Conservation (phyloP, 2,329 filamentous ascomycete genomes). For the Penicillium palitans region DNA sequence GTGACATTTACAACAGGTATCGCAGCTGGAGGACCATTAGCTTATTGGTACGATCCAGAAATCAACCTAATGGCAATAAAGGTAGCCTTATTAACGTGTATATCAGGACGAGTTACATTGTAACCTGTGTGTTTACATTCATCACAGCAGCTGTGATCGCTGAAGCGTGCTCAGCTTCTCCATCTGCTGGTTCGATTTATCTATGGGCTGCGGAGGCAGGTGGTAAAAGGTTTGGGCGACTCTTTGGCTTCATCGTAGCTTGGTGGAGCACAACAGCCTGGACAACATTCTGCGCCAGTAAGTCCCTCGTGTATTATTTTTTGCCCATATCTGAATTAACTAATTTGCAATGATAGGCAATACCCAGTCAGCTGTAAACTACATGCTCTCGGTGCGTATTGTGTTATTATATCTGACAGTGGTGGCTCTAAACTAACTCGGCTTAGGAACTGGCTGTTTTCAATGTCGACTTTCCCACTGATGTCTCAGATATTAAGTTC, state of each 20-base stretch:
- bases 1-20: conserved; percentile 63
- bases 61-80: neutral
- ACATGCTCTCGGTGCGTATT: conserved; percentile 51
- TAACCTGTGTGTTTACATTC: conserved; percentile 61
- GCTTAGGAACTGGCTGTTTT: conserved; percentile 58
- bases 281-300: conserved; percentile 59
- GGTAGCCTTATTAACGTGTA: neutral
- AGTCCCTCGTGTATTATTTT: conserved; percentile 3
- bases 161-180: conserved; percentile 61
- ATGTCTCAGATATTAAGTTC: conserved; percentile 55
- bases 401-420: neutral
- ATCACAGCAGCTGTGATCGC: conserved; percentile 62
- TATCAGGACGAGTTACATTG: conserved; percentile 57
- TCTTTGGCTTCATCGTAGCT: conserved; percentile 61
- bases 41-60: conserved; percentile 46
- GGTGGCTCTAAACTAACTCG: conserved; percentile 6
- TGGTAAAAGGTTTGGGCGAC: conserved; percentile 55
- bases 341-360: conserved; percentile 38
- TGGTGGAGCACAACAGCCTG: conserved; percentile 65
- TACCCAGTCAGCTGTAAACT: conserved; percentile 54
- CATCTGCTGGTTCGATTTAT: conserved; percentile 60
- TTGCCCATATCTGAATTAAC: neutral
- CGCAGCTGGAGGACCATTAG: conserved; percentile 59
- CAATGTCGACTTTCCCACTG: conserved; percentile 55
- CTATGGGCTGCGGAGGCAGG: conserved; percentile 62